Evolutionary conservation across 495 filamentous ascomycete species (phyloP).

Genomic region (Elaphomyces granulatus): DNA sequence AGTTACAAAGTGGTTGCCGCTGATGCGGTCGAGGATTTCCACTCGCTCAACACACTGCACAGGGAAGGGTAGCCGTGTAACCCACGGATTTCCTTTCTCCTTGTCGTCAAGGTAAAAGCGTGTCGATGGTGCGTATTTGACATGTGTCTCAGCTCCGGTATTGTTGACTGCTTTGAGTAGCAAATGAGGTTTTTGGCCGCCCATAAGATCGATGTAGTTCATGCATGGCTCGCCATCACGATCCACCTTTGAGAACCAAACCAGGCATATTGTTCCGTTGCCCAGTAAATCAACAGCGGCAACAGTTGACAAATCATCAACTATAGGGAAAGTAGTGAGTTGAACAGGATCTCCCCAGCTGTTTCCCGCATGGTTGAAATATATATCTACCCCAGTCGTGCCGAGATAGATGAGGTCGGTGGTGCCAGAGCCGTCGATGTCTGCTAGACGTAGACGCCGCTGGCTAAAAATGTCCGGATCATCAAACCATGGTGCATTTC

Average conservation of each 20-base stretch:
- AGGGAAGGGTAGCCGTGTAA: constrained; percentile 17
- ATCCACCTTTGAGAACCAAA: not conserved
- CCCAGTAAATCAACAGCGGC: constrained; percentile 17
- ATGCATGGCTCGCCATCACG: not conserved
- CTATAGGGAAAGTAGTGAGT: constrained; percentile 3
- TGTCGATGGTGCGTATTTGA: constrained; percentile 16
- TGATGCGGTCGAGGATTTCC: constrained; percentile 10
- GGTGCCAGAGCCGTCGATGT: constrained; percentile 8
- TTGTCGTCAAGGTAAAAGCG: constrained; percentile 18
- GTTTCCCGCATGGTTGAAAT: constrained; percentile 15
- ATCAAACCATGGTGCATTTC: constrained; percentile 16
- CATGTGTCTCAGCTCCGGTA: constrained; percentile 10
- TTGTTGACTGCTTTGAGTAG: constrained; percentile 4
- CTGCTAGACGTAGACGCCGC: constrained; percentile 5
- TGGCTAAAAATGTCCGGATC: constrained; percentile 6
- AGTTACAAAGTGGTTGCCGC: not conserved
- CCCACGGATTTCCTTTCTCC: constrained; percentile 15
- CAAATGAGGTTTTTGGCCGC: constrained; percentile 6
- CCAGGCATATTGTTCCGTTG: constrained; percentile 17
- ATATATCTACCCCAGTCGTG: constrained; percentile 3
- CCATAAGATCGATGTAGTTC: constrained; percentile 10
- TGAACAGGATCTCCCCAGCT: constrained; percentile 3
- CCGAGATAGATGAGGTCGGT: constrained; percentile 21
- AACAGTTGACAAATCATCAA: constrained; percentile 4
- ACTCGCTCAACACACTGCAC: constrained; percentile 12